Conservation (phyloP, 805 yeast species). For the Candida silvicultrix region DNA sequence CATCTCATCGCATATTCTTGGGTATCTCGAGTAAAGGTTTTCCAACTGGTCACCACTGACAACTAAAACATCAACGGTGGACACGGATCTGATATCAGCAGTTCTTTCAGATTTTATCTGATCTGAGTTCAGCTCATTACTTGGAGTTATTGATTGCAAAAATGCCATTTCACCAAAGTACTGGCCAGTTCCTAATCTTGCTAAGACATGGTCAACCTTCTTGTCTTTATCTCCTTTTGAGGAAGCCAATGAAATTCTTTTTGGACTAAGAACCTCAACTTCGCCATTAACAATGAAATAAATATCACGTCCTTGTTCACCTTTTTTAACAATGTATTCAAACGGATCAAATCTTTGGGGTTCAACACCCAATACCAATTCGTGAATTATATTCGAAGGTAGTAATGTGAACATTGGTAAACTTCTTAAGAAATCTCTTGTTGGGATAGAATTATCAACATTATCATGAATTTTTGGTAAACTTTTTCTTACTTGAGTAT, state of each 20-base stretch:
- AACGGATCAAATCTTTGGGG: conserved; percentile 46
- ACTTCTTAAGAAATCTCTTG: conserved; percentile 51
- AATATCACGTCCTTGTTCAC: conserved; percentile 56
- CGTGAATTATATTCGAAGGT: conserved; percentile 55
- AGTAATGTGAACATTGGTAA: conserved; percentile 53
- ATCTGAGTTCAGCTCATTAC: conserved; percentile 3
- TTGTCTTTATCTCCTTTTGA: conserved; percentile 13
- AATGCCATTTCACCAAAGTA: conserved; percentile 80
- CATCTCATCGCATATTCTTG: conserved; percentile 54
- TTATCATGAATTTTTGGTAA: conserved; percentile 26
- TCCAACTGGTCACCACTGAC: conserved; percentile 50
- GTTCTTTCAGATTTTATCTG: conserved; percentile 30
- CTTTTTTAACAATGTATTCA: conserved; percentile 54
- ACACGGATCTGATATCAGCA: conserved; percentile 59
- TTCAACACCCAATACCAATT: conserved; percentile 58
- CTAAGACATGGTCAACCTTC: conserved; percentile 37
- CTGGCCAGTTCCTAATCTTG: conserved; percentile 54
- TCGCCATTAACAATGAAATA: conserved; percentile 64
- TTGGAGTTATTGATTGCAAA: conserved; percentile 36
- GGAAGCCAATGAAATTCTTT: conserved; percentile 19
- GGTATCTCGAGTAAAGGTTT: conserved; percentile 50
- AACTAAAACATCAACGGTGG: conserved; percentile 53
- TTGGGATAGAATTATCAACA: conserved; percentile 49
- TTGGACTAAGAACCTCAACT: conserved; percentile 54
- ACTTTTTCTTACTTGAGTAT: not conserved